phyloP scores from a whole-genome alignment of 345 rosid species.

The Cardamine chenopodiifolia region DNA sequence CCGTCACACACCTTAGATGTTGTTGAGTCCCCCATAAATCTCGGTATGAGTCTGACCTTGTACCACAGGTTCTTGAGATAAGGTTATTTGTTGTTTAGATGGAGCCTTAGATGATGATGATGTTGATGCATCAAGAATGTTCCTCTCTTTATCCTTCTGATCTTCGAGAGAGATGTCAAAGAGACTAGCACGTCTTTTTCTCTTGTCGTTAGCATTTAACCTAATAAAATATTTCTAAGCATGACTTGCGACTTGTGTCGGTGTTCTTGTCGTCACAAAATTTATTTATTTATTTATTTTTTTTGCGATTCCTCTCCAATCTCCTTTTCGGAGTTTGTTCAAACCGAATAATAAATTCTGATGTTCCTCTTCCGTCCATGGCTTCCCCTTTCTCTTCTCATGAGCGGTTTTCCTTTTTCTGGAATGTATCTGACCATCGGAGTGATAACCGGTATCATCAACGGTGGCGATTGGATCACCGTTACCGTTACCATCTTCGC shows the following conservation, averaged over 20 bases:
- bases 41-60: constrained; percentile 33
- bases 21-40: background rate
- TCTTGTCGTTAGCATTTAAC: constrained; percentile 42
- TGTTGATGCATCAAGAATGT: constrained; percentile 22
- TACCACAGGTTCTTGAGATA: constrained; percentile 24
- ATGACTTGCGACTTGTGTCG: constrained; percentile 77
- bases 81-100: constrained; percentile 16
- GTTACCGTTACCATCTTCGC: constrained; percentile 25
- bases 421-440: constrained; percentile 55
- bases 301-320: constrained; percentile 71
- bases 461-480: constrained; percentile 17
- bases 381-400: constrained; percentile 53
- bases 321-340: constrained; percentile 61
- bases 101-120: constrained; percentile 1
- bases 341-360: constrained; percentile 53
- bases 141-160: constrained; percentile 30
- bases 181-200: constrained; percentile 61
- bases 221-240: constrained; percentile 74
- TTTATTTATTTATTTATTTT: no score
- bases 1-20: no score
- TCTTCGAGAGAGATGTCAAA: constrained; percentile 52
- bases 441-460: constrained; percentile 51
- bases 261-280: constrained; percentile 56
- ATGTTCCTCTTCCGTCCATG: constrained; percentile 79
- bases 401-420: constrained; percentile 31